Percentiles rank a stretch among this genome's conserved stretches.
These are phyloP conservation scores for Diaporthe eres DNA, from an alignment of 2,329 filamentous ascomycete species.

Conservation along the genomic window DNA sequence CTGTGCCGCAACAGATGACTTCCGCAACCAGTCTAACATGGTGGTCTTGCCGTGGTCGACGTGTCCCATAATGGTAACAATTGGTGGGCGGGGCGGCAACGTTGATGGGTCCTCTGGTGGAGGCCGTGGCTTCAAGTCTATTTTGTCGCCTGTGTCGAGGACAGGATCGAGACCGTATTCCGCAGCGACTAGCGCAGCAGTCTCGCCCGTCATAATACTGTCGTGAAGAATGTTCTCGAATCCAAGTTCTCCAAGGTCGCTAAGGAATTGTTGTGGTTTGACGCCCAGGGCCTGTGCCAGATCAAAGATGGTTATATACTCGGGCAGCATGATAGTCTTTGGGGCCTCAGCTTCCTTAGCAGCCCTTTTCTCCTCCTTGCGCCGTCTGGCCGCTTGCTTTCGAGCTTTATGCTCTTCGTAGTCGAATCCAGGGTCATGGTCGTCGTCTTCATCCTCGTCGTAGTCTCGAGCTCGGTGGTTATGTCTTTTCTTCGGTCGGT, in stretches of 20 bases:
- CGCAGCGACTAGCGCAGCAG: constrained; percentile 88
- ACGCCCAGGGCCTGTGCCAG: constrained; percentile 83
- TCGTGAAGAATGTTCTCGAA: constrained; percentile 88
- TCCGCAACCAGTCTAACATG: constrained; percentile 91
- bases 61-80: constrained; percentile 99
- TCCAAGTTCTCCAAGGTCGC: constrained; percentile 85
- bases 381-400: constrained; percentile 56
- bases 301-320: constrained; percentile 91
- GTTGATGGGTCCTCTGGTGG: constrained; percentile 75
- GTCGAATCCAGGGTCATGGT: constrained; percentile 46
- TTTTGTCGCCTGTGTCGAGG: constrained; percentile 74
- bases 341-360: constrained; percentile 59
- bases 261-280: constrained; percentile 78
- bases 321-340: constrained; percentile 81
- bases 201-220: constrained; percentile 91
- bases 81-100: constrained; percentile 84
- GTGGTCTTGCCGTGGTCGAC: constrained; percentile 99
- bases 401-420: constrained; percentile 55
- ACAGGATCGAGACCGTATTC: constrained; percentile 94
- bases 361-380: constrained; percentile 59
- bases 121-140: constrained; percentile 81
- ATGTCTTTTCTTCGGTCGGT: constrained; percentile 28
- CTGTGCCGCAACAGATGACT: constrained; percentile 89
- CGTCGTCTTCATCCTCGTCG: constrained; percentile 56
- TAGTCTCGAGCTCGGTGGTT: constrained; percentile 38